Evolutionary conservation across 2,329 filamentous ascomycete species (phyloP).

Genomic region (Monascus ruber): DNA sequence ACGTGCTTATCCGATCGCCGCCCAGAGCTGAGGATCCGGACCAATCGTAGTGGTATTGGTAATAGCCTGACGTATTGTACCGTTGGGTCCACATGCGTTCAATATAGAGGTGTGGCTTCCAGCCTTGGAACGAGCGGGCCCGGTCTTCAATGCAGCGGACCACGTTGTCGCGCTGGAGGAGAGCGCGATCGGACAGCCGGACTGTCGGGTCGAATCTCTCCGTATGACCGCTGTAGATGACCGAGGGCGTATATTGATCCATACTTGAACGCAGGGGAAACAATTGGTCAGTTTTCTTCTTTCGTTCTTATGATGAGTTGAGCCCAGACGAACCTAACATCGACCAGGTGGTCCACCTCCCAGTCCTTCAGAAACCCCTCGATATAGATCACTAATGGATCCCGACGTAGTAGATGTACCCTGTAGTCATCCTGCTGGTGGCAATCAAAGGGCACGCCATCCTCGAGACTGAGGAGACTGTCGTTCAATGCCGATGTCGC

Average conservation of each 20-base stretch:
- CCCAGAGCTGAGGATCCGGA: slow-evolving; percentile 26
- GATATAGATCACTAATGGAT: slow-evolving; percentile 48
- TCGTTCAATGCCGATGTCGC: slow-evolving; percentile 17
- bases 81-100: slow-evolving; percentile 51
- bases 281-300: not conserved
- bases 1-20: slow-evolving; percentile 42
- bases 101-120: slow-evolving; percentile 46
- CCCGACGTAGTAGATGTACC: slow-evolving; percentile 40
- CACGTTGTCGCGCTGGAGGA: slow-evolving; percentile 35
- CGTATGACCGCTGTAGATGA: slow-evolving; percentile 40
- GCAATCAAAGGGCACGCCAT: slow-evolving; percentile 17
- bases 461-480: slow-evolving; percentile 24
- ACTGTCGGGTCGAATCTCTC: slow-evolving; percentile 38
- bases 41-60: slow-evolving; percentile 51
- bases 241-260: slow-evolving; percentile 42
- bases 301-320: not conserved
- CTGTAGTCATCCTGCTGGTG: slow-evolving; percentile 15
- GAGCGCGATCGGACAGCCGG: slow-evolving; percentile 42
- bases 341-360: slow-evolving; percentile 42
- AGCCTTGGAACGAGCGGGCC: slow-evolving; percentile 49
- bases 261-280: slow-evolving; percentile 18
- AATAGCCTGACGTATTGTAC: slow-evolving; percentile 48
- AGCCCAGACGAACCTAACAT: slow-evolving; percentile 36
- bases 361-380: slow-evolving; percentile 40
- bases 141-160: slow-evolving; percentile 50